Base-by-base conservation (phyloP, 2,329 filamentous ascomycete species). In the Penicillium verrucosum region DNA sequence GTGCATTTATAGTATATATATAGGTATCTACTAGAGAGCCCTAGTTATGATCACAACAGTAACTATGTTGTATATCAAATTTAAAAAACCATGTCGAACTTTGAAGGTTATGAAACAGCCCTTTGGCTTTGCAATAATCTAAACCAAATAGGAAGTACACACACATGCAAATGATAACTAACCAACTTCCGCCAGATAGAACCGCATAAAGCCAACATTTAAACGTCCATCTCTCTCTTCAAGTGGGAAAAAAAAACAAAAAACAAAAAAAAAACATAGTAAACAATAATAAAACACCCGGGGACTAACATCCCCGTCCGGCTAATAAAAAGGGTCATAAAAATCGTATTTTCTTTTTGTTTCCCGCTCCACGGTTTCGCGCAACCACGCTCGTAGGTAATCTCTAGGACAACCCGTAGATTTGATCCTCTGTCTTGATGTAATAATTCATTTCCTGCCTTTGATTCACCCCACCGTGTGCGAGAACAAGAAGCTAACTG, bases 401-500 rank as follows among this genome's bases (percentile, higher is more conserved):
- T 34, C 48, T 46, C 21, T 51, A 46, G 48, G 34, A 55, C 30
- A 43, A 38, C 16, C 51, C 21, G 27, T 41, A 48, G 51, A 54
- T 32, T 29, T 29, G 36, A 56, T 52, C 48, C 54, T 52, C 18
- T 44, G 30, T 50, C 42, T 40, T 46, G 18, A 56, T 56, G 34
- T 23, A 56, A 30, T 37, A 25, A 55, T 45, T 56, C 25, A 51
- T 45, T 46, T 25, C 8, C 36, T 46, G 48, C 12, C 25, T 44
- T 49, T 37, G 61, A 59, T 59, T 67, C 71, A 76, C 47, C 70
- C 71, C 43, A 78, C 76, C 44, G 77, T 73, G 68, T 80, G 77
- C 45, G 75, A 79, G 67, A 81, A 81, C 64, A 81, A 68, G 69
- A 79, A 81, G 66, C 77, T 79, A 37, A 81, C 78, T 34, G 77